A percentile compares a stretch with the other conserved stretches of the same genome.
Conservation (phyloP, 805 yeast genomes). For the Metschnikowia koreensis region DNA sequence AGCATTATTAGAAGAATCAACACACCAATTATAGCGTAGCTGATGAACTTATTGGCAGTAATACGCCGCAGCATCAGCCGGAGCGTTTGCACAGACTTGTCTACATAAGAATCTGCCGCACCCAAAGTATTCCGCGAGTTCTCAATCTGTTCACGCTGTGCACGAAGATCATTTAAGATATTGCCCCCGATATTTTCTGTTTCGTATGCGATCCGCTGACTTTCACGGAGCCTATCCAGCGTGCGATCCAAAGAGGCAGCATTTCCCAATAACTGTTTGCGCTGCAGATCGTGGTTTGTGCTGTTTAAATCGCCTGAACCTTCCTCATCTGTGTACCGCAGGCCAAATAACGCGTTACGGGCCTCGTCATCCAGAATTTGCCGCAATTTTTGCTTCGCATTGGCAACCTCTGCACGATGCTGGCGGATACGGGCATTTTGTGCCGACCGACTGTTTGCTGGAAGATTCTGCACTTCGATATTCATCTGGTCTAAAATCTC, state of each 20-base stretch:
- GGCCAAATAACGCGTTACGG: constrained; percentile 69
- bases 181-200: constrained; percentile 91
- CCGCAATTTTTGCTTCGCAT: constrained; percentile 54
- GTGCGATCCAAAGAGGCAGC: constrained; percentile 80
- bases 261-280: constrained; percentile 75
- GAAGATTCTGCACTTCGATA: constrained; percentile 78
- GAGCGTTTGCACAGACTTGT: constrained; percentile 80
- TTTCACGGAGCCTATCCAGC: constrained; percentile 78
- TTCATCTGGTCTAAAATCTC: constrained; percentile 85
- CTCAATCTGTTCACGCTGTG: constrained; percentile 89
- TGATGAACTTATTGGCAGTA: constrained; percentile 86
- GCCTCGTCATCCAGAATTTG: constrained; percentile 67
- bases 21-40: constrained; percentile 88
- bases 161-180: constrained; percentile 80
- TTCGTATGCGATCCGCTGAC: constrained; percentile 87
- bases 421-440: constrained; percentile 76
- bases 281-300: constrained; percentile 54
- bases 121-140: constrained; percentile 82
- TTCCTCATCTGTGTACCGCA: constrained; percentile 36
- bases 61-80: constrained; percentile 89
- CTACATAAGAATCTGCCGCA: constrained; percentile 93
- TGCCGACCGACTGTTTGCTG: constrained; percentile 68
- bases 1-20: constrained; percentile 76
- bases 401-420: constrained; percentile 58
- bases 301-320: constrained; percentile 10